Evolutionary conservation across 2,329 filamentous ascomycete genomes (phyloP), one percentile per base, ranked within the genome.

Genomic region (Arthroderma sp.): DNA sequence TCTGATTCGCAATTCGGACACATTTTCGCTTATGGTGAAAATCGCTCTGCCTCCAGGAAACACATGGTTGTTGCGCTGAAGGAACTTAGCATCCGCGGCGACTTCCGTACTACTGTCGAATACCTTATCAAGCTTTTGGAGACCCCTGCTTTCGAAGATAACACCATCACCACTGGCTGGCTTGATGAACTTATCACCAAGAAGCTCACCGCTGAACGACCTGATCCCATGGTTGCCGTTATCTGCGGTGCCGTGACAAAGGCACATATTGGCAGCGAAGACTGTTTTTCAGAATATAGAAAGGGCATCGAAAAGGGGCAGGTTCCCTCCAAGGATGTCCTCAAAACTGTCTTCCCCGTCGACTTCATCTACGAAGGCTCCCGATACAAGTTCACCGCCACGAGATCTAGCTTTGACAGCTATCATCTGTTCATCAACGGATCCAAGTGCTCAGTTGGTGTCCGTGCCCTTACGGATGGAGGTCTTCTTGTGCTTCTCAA

Each of bases 51-150:
- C 28, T 98, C 91, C 28, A 75, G 91, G 54, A 98, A 98, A 68
- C 93, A 98, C 73, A 98, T 98, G 91, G 88, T 98, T 54, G 84
- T 98, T 55, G 91, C 91, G 10, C 71, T 98, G 61, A 98, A 98
- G 74, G 91, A 98, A 69, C 69, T 98, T 68, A 98, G 89, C 71
- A 98, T 98, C 73, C 91, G 91, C 69, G 91, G 91, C 76, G 91
- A 98, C 66, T 98, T 98, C 77, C 78, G 88, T 61, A 98, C 91
- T 44, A 98, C 91, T 1, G 89, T 98, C 45, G 91, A 98, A 66
- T 98, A 98, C 64, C 78, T 98, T 52, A 96, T 98, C 69, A 98
- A 98, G 75, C 78, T 98, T 53, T 78, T 98, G 38, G 91, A 98
- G 70, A 98, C 93, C 0, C 89, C 94, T 51, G 91, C 88, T 48